Evolutionary conservation across 139 green algal species (phyloP).

Genomic region (Chlamydomonas sp.): DNA sequence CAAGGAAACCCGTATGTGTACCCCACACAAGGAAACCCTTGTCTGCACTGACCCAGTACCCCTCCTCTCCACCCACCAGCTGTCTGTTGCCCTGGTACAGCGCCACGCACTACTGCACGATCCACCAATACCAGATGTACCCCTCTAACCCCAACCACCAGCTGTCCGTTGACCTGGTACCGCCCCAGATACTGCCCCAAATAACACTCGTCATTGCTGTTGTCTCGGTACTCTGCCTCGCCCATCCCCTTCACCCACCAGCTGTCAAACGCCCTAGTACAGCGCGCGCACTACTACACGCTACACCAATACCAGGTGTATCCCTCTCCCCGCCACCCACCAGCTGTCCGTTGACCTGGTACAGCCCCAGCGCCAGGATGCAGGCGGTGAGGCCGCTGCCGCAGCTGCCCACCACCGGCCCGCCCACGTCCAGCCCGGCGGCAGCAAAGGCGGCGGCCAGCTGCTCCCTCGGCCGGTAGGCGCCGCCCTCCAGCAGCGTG

Average conservation of each 20-base stretch:
- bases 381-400: conserved; percentile 94
- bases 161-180: conserved; percentile 53
- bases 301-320: background rate
- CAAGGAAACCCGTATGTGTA: background rate
- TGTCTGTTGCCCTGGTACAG: too few species aligned
- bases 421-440: conserved; percentile 63
- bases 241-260: too few species aligned
- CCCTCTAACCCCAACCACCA: conserved; percentile 38
- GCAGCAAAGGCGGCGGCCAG: conserved; percentile 70
- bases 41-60: too few species aligned
- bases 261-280: too few species aligned
- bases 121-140: background rate
- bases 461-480: conserved; percentile 43
- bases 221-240: too few species aligned
- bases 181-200: conserved; percentile 58
- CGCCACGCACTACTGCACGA: too few species aligned
- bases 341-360: conserved; percentile 58
- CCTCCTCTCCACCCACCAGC: too few species aligned
- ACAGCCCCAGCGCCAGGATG: conserved; percentile 84
- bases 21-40: background rate
- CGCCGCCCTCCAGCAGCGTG: conserved; percentile 61
- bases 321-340: conserved; percentile 21
- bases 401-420: conserved; percentile 78
- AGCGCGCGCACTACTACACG: too few species aligned
- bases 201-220: too few species aligned